Evolutionary conservation across 2,329 filamentous ascomycete genomes (phyloP).

Genomic region (Coleophoma eucalyptorum): DNA sequence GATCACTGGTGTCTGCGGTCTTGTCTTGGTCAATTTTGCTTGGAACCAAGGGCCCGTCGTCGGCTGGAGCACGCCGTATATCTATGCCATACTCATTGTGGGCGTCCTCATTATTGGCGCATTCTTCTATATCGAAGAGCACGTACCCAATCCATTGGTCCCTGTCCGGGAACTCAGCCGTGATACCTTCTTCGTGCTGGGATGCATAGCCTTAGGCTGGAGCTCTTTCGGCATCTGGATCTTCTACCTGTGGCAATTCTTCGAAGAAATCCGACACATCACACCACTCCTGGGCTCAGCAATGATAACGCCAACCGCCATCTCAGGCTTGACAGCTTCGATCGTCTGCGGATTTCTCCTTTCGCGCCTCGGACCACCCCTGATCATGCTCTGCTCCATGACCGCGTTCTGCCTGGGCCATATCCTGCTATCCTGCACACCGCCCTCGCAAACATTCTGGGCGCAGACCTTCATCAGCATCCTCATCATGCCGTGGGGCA

Average conservation of each 20-base stretch:
- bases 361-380: conserved; percentile 18
- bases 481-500: conserved; percentile 47
- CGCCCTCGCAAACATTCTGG: conserved; percentile 50
- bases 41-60: conserved; percentile 33
- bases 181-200: conserved; percentile 5
- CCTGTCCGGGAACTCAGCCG: conserved; percentile 32
- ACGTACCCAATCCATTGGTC: conserved; percentile 21
- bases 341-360: conserved; percentile 25
- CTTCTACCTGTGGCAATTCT: conserved; percentile 6
- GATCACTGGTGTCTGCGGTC: conserved; percentile 37
- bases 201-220: conserved; percentile 7
- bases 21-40: conserved; percentile 48
- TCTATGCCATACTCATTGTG: conserved; percentile 41
- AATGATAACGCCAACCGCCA: conserved; percentile 15
- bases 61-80: conserved; percentile 20
- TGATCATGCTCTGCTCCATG: conserved; percentile 26
- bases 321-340: conserved; percentile 19
- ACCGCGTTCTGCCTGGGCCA: conserved; percentile 24
- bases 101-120: conserved; percentile 1
- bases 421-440: conserved; percentile 16
- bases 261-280: conserved; percentile 13
- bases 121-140: conserved; percentile 3
- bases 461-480: conserved; percentile 55
- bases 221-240: conserved; percentile 8
- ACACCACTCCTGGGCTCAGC: conserved; percentile 21